Base-by-base conservation (phyloP, 768 basidiomycete genomes). In the Pholiota molesta region DNA sequence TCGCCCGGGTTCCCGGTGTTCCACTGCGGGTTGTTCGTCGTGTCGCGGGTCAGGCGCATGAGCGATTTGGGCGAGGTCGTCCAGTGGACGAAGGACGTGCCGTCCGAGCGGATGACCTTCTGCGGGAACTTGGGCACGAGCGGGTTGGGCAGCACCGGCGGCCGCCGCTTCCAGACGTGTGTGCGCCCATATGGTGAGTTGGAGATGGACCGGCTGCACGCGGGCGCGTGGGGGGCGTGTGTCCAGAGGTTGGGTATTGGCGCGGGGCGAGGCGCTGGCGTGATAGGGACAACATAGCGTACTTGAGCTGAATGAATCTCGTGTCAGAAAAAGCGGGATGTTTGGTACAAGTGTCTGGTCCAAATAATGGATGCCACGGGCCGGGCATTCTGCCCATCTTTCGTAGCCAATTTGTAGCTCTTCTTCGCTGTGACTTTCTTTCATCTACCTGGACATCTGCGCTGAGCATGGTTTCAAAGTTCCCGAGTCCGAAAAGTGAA, bases 1-100 rank as follows among this genome's bases (percentile, higher is more conserved):
- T 82, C 86, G 61, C 78, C 79, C 26, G 81, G 77, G 62, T 81
- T 76, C 3, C 85, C 83, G 2, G 90, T 85, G 69, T 92, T 91
- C 90, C 91, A 97, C 6, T 94, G 74, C 1, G 95, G 92, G 68
- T 95, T 89, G 72, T 95, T 97, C 16, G 91, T 92, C 54, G 92
- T 88, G 69, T 97, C 95, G 44, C 94, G 87, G 19, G 94, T 92
- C 52, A 96, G 80, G 39, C 88, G 85, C 51, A 94, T 83, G 39
- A 85, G 73, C 3, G 90, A 88, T 6, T 87, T 88, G 0, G 95
- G 95, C 0, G 94, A 94, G 1, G 95, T 96, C 13, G 91, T 93
- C 84, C 90, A 91, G 67, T 95, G 92, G 5, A 85, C 87, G 73
- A 93, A 94, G 0, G 91, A 92, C 28, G 92, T 90, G 11, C 95